These are phyloP conservation scores for Castanea crenata DNA, from an alignment of 306 rosid species.

Conservation along the genomic window DNA sequence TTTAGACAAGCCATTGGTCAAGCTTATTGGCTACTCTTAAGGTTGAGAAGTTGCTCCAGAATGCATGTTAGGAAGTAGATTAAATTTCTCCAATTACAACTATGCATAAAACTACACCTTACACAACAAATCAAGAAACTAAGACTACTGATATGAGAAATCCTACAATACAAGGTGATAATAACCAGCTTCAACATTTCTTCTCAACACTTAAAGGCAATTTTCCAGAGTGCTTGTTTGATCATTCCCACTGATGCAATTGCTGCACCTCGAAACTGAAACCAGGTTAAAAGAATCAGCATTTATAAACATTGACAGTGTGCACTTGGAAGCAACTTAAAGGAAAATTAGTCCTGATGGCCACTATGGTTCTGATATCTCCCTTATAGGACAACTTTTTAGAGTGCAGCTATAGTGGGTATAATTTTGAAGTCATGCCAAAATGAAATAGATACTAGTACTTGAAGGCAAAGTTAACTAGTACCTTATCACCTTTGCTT, in stretches of 20 bases:
- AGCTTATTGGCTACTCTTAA: slow-evolving; percentile 20
- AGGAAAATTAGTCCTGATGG: neutral
- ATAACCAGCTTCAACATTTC: slow-evolving; percentile 1
- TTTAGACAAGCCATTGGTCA: slow-evolving; percentile 13
- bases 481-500: neutral
- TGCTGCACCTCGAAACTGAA: slow-evolving; percentile 75
- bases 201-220: slow-evolving; percentile 44
- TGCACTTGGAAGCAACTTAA: neutral
- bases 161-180: slow-evolving; percentile 16
- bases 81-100: slow-evolving; percentile 15
- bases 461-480: neutral
- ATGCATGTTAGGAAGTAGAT: slow-evolving; percentile 18
- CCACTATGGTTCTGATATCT: neutral
- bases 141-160: slow-evolving; percentile 7
- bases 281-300: slow-evolving; percentile 10
- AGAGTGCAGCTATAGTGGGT: neutral
- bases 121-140: slow-evolving; percentile 1
- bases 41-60: slow-evolving; percentile 19
- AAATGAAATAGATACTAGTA: neutral
- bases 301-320: neutral
- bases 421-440: neutral
- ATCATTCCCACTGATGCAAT: slow-evolving; percentile 61
- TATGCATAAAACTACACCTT: neutral
- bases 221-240: slow-evolving; percentile 63
- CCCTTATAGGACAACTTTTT: neutral